A percentile compares a stretch with the other conserved stretches of the same genome.
phyloP scores from a whole-genome alignment of 495 filamentous ascomycete species.

The Tuber indicum region DNA sequence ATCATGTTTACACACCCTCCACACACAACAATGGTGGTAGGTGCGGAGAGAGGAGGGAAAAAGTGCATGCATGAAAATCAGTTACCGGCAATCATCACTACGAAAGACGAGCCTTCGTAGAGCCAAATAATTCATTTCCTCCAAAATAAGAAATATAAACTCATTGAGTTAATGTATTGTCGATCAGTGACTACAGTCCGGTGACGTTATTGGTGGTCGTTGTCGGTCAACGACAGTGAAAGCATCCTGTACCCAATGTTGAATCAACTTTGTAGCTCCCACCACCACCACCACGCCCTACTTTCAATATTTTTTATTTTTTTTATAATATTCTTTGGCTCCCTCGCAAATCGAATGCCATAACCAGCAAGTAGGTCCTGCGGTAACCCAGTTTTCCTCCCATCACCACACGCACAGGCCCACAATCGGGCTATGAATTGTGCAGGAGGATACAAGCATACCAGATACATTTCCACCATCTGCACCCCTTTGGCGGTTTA shows the following conservation, averaged over 20 bases:
- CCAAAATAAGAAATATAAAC: background rate
- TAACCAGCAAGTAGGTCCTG: background rate
- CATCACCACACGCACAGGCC: background rate
- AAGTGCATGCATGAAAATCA: background rate
- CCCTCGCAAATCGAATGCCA: background rate
- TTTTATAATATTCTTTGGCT: background rate
- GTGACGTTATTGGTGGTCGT: background rate
- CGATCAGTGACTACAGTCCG: background rate
- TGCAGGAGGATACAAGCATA: background rate
- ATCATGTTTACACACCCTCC: background rate
- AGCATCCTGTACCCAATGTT: background rate
- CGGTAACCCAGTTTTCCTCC: background rate
- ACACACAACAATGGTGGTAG: background rate
- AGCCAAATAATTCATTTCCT: background rate
- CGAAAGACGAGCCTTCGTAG: background rate
- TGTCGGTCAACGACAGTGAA: background rate
- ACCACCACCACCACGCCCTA: background rate
- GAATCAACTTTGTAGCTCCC: no score
- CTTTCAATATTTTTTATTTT: background rate
- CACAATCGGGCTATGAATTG: background rate
- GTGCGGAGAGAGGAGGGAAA: background rate
- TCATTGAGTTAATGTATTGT: background rate
- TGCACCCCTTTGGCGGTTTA: background rate
- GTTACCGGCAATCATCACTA: background rate
- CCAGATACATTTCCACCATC: background rate